These are phyloP conservation scores for Solanum chacoense DNA, from an alignment of 305 asterid genomes.

Conservation along the genomic window DNA sequence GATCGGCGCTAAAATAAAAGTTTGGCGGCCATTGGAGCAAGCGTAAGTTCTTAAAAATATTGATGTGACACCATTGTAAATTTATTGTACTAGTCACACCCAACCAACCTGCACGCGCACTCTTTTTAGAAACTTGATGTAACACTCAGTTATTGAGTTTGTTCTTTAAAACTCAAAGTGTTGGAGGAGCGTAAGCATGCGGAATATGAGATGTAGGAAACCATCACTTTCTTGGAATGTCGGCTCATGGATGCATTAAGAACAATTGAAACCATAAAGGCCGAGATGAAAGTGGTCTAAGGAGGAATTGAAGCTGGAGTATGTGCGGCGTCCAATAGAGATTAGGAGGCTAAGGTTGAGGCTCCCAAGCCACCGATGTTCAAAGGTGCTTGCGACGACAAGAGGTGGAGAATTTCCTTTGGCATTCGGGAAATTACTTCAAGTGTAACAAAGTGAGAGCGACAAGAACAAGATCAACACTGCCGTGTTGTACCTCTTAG, in stretches of 20 bases:
- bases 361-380: background rate
- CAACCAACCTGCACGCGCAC: background rate
- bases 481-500: background rate
- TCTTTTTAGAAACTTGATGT: background rate
- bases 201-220: background rate
- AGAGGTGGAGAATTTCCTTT: background rate
- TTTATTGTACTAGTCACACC: background rate
- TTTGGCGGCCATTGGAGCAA: slow-evolving; percentile 62
- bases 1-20: slow-evolving; percentile 35
- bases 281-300: background rate
- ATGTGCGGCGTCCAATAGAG: background rate
- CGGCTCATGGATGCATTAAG: background rate
- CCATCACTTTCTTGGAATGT: background rate
- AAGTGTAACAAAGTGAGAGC: background rate
- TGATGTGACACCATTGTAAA: background rate
- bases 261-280: background rate
- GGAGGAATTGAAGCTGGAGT: background rate
- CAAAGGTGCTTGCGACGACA: background rate
- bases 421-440: background rate
- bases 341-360: background rate
- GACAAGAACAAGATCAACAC: background rate
- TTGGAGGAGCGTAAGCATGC: background rate
- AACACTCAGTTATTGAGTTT: background rate
- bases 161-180: background rate
- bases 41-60: slow-evolving; percentile 23